These are phyloP conservation scores for Nymphaea thermarum DNA, from an alignment of 164 flowering plant genomes.

Conservation along the genomic window DNA sequence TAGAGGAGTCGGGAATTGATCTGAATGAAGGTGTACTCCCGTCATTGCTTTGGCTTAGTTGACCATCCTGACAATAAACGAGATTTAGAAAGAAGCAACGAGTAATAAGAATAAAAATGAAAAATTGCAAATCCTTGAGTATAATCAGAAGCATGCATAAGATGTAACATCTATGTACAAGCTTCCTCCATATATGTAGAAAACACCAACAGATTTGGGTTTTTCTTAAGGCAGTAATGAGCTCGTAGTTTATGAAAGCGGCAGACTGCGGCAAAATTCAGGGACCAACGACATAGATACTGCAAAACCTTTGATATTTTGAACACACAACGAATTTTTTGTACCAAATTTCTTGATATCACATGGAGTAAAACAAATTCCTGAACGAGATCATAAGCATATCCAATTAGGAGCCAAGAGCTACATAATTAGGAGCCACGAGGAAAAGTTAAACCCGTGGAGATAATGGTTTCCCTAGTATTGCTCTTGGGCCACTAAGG, in stretches of 20 bases:
- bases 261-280: background rate
- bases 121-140: background rate
- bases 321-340: background rate
- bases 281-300: background rate
- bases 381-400: background rate
- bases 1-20: conserved; percentile 23
- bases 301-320: no score
- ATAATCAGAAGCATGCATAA: background rate
- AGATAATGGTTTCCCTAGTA: no score
- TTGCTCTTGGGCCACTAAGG: no score
- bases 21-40: conserved; percentile 16
- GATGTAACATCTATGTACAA: background rate
- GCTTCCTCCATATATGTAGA: background rate
- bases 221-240: background rate
- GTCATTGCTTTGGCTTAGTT: conserved; percentile 26
- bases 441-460: no score
- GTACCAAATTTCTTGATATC: background rate
- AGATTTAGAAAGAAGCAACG: background rate
- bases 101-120: background rate
- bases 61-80: conserved; percentile 24
- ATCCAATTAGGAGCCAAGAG: background rate
- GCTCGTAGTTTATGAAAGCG: background rate
- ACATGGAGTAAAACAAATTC: background rate
- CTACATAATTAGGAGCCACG: no score
- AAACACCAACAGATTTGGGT: background rate